Evolutionary conservation across 805 yeast genomes (phyloP).

Genomic region (Blastobotrys americana): DNA sequence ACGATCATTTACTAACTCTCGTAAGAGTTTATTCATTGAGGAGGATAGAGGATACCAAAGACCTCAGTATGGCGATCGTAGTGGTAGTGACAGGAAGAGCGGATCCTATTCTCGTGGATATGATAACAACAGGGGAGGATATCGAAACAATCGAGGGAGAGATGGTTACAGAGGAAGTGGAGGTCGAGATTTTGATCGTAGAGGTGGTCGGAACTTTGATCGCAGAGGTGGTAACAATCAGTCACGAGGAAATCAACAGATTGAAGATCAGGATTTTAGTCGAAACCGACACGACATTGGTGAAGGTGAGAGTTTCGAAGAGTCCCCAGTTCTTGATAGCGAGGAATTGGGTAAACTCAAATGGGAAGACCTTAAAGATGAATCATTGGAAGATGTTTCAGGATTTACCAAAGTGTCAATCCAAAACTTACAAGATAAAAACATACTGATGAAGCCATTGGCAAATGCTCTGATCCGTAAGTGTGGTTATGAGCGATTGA

Average conservation of each 20-base stretch:
- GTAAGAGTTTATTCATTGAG: too few species aligned
- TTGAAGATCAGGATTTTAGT: not conserved
- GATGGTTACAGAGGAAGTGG: not conserved
- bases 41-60: too few species aligned
- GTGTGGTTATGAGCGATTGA: slow-evolving; percentile 27
- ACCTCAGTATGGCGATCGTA: too few species aligned
- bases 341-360: slow-evolving; percentile 19
- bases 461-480: slow-evolving; percentile 30
- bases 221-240: not conserved
- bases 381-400: slow-evolving; percentile 6
- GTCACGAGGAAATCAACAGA: not conserved
- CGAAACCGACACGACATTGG: not conserved
- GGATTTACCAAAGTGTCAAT: slow-evolving; percentile 26
- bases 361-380: slow-evolving; percentile 23
- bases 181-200: not conserved
- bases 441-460: slow-evolving; percentile 25
- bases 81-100: too few species aligned
- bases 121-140: too few species aligned
- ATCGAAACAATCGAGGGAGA: not conserved
- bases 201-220: not conserved
- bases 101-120: too few species aligned
- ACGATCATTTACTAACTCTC: too few species aligned
- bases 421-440: slow-evolving; percentile 20
- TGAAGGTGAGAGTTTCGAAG: not conserved
- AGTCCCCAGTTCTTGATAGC: slow-evolving; percentile 24